Conservation (phyloP, 108 stramenopile species). For the Fistulifera solaris region DNA sequence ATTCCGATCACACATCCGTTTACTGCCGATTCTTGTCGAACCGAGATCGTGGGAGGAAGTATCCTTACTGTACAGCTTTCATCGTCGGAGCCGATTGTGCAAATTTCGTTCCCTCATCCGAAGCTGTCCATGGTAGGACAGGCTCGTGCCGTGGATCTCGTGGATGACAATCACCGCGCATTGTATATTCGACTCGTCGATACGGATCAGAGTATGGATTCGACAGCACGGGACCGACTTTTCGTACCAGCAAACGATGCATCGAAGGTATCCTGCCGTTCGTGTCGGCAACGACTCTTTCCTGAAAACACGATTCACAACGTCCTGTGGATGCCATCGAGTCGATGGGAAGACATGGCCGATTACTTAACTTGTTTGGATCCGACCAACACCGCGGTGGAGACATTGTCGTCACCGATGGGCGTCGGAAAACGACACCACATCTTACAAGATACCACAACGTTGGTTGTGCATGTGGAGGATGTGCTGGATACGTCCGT, state of each 20-base stretch:
- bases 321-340: constrained; percentile 45
- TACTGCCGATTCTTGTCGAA: not conserved
- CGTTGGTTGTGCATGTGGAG: constrained; percentile 19
- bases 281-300: constrained; percentile 39
- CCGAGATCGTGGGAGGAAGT: too few species aligned
- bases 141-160: not conserved
- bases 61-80: too few species aligned
- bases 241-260: constrained; percentile 7
- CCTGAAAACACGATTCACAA: constrained; percentile 4
- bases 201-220: not conserved
- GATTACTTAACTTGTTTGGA: constrained; percentile 70
- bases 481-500: not conserved
- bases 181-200: not conserved
- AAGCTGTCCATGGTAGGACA: not conserved
- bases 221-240: not conserved
- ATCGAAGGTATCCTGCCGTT: constrained; percentile 34
- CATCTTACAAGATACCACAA: constrained; percentile 10
- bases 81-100: too few species aligned
- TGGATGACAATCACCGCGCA: not conserved
- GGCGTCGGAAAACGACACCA: not conserved
- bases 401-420: not conserved
- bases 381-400: constrained; percentile 21
- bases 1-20: not conserved
- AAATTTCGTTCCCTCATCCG: too few species aligned
- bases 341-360: constrained; percentile 78